Percentiles rank a stretch among this genome's conserved stretches.
These are phyloP conservation scores for Metarhizium humberi DNA, from an alignment of 2,329 filamentous ascomycete genomes.

Conservation along the genomic window DNA sequence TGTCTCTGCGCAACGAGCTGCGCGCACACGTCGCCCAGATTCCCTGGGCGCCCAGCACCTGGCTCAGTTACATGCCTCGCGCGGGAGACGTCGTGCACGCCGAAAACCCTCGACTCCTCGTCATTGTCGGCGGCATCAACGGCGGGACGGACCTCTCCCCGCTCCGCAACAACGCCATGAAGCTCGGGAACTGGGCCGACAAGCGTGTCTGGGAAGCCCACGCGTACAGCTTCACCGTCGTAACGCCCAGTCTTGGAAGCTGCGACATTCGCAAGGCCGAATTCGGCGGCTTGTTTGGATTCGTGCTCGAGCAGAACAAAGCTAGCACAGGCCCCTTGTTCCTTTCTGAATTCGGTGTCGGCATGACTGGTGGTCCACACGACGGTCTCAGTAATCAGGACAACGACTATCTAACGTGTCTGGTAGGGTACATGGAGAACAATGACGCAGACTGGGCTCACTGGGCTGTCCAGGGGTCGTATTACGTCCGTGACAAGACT, in stretches of 20 bases:
- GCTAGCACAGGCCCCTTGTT: conserved; percentile 44
- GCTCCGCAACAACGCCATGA: conserved; percentile 28
- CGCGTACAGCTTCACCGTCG: conserved; percentile 46
- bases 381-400: conserved; percentile 36
- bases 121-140: conserved; percentile 45
- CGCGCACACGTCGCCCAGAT: conserved; percentile 39
- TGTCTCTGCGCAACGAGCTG: conserved; percentile 51
- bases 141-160: conserved; percentile 43
- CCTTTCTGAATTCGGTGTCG: conserved; percentile 50
- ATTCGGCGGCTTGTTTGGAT: conserved; percentile 40
- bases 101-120: conserved; percentile 40
- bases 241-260: conserved; percentile 30
- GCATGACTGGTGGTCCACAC: conserved; percentile 31
- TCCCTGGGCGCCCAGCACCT: conserved; percentile 34
- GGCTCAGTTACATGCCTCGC: conserved; percentile 38
- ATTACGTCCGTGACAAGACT: conserved; percentile 43
- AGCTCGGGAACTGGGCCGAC: conserved; percentile 33
- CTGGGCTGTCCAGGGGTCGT: conserved; percentile 50
- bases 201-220: conserved; percentile 55
- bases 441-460: conserved; percentile 53
- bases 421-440: conserved; percentile 39
- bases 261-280: conserved; percentile 32
- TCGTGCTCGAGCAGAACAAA: conserved; percentile 38
- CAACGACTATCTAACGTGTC: conserved; percentile 38
- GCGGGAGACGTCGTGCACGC: conserved; percentile 40